A percentile compares a stretch with the other conserved stretches of the same genome.
phyloP scores from a whole-genome alignment of 2,329 filamentous ascomycete genomes.

The Colletotrichum tanaceti region DNA sequence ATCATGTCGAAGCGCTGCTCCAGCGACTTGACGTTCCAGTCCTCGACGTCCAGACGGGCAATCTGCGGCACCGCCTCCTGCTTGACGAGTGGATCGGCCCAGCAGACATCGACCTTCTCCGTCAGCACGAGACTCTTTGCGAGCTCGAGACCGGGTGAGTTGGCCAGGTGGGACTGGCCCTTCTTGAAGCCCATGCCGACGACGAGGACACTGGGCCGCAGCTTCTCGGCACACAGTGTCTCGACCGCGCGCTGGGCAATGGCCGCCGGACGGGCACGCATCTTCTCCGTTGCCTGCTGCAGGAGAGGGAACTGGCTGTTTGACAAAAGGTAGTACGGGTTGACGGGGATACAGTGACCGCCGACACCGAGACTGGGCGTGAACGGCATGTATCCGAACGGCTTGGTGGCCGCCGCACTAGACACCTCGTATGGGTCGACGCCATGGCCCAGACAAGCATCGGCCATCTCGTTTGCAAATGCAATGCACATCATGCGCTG shows the following conservation, averaged over 20 bases:
- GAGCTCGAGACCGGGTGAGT: constrained; percentile 60
- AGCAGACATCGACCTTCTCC: constrained; percentile 55
- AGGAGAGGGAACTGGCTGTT: constrained; percentile 61
- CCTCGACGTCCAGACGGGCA: constrained; percentile 49
- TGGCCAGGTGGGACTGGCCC: constrained; percentile 59
- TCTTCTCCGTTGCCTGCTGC: constrained; percentile 56
- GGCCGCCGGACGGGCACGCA: constrained; percentile 55
- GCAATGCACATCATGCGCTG: constrained; percentile 66
- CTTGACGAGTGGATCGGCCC: constrained; percentile 57
- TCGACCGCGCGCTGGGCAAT: constrained; percentile 53
- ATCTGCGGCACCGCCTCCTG: constrained; percentile 57
- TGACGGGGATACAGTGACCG: constrained; percentile 68
- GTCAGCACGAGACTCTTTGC: constrained; percentile 52
- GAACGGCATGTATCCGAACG: constrained; percentile 64
- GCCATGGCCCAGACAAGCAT: constrained; percentile 58
- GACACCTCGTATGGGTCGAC: constrained; percentile 65
- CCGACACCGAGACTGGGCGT: constrained; percentile 62
- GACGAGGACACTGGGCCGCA: constrained; percentile 53
- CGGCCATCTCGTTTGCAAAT: constrained; percentile 68
- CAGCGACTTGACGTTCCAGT: constrained; percentile 54
- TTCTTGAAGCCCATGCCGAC: constrained; percentile 63
- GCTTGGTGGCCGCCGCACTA: constrained; percentile 61
- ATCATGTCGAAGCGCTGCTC: constrained; percentile 55
- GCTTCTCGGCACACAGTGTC: constrained; percentile 43
- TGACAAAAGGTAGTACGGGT: constrained; percentile 64